Evolutionary conservation across 192 early-diverging fungal genomes (phyloP), one percentile per base, ranked within the genome.

Genomic region (Backusella morwellensis): DNA sequence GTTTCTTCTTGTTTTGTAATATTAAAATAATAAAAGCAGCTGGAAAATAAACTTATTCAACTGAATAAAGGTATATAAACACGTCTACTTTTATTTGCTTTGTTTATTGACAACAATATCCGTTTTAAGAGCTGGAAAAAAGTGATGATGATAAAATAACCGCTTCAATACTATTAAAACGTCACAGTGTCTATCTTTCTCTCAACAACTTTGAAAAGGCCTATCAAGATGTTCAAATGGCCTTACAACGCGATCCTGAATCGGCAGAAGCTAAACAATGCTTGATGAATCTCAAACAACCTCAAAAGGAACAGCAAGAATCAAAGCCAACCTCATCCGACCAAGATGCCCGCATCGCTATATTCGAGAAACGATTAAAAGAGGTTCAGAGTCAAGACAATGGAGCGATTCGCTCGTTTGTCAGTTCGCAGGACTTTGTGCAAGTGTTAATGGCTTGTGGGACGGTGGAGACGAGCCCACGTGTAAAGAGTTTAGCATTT

Each of bases 371-470:
- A 7, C 72, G 54, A 6, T 17, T 81, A 7, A 71, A 75, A 19
- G 70, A 63, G 34, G 19, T 54, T 14, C 47, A 69, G 35, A 68
- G 66, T 35, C 32, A 29, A 9, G 47, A 21, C 29, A 36, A 40
- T 17, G 66, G 40, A 1, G 32, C 68, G 3, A 80, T 83, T 32
- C 74, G 73, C 0, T n/a, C n/a, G 12, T 74, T 83, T 41, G 75
- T 76, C 15, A 73, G 63, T 26, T 77, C 75, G 3, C 40, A 35
- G 15, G 82, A 79, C 11, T 78, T 83, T 29, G 73, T 80, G 1
- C n/a, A 54, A 3, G 69, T 77, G 1, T 32, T 83, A 23, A 72
- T 40, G 35, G 71, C 78, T 3, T 77, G 75, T 34, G 80, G 80
- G 19, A 66, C 73, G 6, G 26, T 4, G 11, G 74, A 77, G 67